Base-by-base conservation (phyloP, 345 rosid genomes). In the Sonneratia caseolaris region DNA sequence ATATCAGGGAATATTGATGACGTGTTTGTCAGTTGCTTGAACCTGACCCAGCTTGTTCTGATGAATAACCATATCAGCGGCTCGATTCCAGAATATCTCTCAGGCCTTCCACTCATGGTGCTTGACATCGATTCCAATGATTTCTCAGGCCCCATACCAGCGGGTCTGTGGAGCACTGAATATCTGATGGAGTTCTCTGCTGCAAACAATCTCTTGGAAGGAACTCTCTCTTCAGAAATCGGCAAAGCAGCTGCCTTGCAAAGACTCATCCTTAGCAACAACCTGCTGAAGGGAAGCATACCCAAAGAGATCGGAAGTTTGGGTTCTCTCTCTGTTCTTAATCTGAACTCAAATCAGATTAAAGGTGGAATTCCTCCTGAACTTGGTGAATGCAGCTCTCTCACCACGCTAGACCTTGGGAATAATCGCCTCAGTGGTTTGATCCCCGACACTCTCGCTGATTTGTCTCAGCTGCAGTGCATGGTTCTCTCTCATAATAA, bases 381-480 rank as follows among this genome's bases (percentile, higher is more conserved):
- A 82, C 84, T 95, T 1, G 96, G 96, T 0, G 79, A 84, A 40
- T 95, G 98, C 79, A 61, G 66, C 64, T 83, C 82, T 7, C 80
- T 92, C 37, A 88, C 96, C 75, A 88, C 98, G 9, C 61, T 95
- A 86, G 89, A 95, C 81, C 81, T 90, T 2, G 97, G 99, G 47
- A 83, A 82, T 71, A 95, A 95, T 82, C 78, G 74, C 76, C 84
- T 95, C 22, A 75, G 65, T 72, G 99, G 99, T 27, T 71, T 86
- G 37, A 89, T 95, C 73, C 98, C 98, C 0, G 82, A 75, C 21
- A 75, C 55, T 59, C 71, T 92, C 69, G 82, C 87, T 4, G 86
- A 71, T 78, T 81, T 95, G 79, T 77, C 81, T 71, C 87, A 86
- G 79, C 82, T 95, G 62, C 98, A 95, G 27, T 87, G 96, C 72